Evolutionary conservation across 2,329 filamentous ascomycete genomes (phyloP), one percentile per base, ranked within the genome.

Genomic region (Didymosphaeria variabile): DNA sequence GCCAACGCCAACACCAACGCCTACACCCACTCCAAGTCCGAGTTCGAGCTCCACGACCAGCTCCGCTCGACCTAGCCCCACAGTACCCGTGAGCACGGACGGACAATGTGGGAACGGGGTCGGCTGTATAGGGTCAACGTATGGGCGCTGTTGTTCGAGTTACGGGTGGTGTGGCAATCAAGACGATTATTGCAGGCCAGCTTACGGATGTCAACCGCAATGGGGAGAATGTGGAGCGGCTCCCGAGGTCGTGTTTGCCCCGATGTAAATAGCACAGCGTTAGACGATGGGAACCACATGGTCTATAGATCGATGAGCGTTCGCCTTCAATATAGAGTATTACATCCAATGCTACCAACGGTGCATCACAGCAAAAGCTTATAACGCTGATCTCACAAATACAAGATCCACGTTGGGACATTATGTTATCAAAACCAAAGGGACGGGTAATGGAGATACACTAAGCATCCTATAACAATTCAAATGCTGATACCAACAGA

Each of bases 41-140:
- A 67, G 62, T n/a, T 60, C 61, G 13, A 59, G 50, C 34, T 34
- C 26, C 60, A 57, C 63, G 23, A 44, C 59, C 7, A 58, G 45
- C 17, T 65, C 68, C 5, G 61, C 63, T 2, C 42, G 62, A 1
- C 67, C 73, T 1, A 73, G 66, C 2, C 68, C 71, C 3, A 67
- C 64, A 13, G 49, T 67, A 12, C 64, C 64, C 2, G 71, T 72
- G n/a, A 74, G 70, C 47, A 67, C 63, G 19, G 62, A 69, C 50
- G 72, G 72, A 7, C 53, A 59, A n/a, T 75, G 72, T 52, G 72
- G 72, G 19, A 68, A 68, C 47, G 71, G 70, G 0, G 61, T 60
- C 23, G 64, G 66, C 1, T 75, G 72, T 59, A 57, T 53, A 10
- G 70, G 71, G 0, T 70, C 65, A 4, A 68, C 63, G 8, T 72